Percentiles rank a stretch among this genome's conserved stretches.
phyloP scores from a whole-genome alignment of 2,329 filamentous ascomycete genomes.

The Pseudocercospora musae region DNA sequence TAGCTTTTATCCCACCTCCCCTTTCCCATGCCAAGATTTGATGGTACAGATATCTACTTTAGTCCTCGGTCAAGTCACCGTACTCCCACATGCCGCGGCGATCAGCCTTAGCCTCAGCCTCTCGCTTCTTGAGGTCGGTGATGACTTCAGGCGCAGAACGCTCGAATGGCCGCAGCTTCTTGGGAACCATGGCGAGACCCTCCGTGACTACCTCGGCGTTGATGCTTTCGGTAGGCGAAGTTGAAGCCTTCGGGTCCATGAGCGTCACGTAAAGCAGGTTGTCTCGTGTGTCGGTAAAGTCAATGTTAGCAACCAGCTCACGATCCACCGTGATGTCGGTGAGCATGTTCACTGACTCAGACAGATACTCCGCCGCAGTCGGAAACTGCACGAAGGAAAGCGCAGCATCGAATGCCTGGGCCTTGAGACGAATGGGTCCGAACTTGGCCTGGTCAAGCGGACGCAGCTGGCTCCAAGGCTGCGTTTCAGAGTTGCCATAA shows the following conservation, averaged over 20 bases:
- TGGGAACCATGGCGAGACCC: slow-evolving; percentile 85
- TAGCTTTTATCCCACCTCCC: background rate
- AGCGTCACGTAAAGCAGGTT: slow-evolving; percentile 76
- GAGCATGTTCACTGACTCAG: slow-evolving; percentile 74
- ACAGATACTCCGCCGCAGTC: slow-evolving; percentile 74
- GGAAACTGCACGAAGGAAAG: slow-evolving; percentile 90
- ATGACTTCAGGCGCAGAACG: slow-evolving; percentile 69
- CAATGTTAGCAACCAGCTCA: slow-evolving; percentile 84
- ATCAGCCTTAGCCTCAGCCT: slow-evolving; percentile 74
- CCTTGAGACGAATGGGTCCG: slow-evolving; percentile 72
- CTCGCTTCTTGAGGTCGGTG: slow-evolving; percentile 67
- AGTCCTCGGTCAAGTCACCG: slow-evolving; percentile 87
- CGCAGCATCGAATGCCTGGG: slow-evolving; percentile 82
- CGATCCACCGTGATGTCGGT: slow-evolving; percentile 67
- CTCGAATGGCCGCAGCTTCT: slow-evolving; percentile 91
- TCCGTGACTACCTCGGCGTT: slow-evolving; percentile 83
- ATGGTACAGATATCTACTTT: background rate
- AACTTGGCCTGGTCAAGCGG: slow-evolving; percentile 79
- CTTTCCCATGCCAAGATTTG: background rate
- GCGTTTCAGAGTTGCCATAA: slow-evolving; percentile 89
- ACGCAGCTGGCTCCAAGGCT: slow-evolving; percentile 80
- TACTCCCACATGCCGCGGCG: slow-evolving; percentile 97
- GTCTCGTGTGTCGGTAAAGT: slow-evolving; percentile 75
- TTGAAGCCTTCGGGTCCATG: slow-evolving; percentile 67
- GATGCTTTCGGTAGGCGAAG: slow-evolving; percentile 67